A percentile compares a stretch with the other conserved stretches of the same genome.
phyloP scores from a whole-genome alignment of 164 flowering plant species.

The Annona squamosa region DNA sequence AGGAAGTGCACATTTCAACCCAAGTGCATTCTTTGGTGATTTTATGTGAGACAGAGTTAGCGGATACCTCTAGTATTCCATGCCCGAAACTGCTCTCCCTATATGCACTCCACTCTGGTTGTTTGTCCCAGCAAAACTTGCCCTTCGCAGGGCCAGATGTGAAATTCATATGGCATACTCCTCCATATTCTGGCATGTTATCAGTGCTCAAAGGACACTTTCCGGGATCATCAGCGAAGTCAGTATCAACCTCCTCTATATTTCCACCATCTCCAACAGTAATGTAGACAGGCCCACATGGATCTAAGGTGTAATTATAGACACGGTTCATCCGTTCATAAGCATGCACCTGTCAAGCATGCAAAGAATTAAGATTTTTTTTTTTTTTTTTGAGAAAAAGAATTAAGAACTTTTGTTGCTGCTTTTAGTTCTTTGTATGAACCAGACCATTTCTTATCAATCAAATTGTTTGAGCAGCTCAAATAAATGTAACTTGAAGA shows the following conservation, averaged over 20 bases:
- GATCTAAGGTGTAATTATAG: constrained; percentile 66
- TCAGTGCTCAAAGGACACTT: constrained; percentile 70
- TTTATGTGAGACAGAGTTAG: too few species aligned
- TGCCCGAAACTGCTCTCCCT: constrained; percentile 98
- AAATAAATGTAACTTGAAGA: neutral
- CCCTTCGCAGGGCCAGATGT: constrained; percentile 74
- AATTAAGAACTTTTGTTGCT: too few species aligned
- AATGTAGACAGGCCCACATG: constrained; percentile 79
- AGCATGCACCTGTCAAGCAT: constrained; percentile 68
- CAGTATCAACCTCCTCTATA: constrained; percentile 67
- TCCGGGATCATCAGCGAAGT: constrained; percentile 86
- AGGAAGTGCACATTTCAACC: neutral
- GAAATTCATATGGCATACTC: constrained; percentile 69
- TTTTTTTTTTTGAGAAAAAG: too few species aligned
- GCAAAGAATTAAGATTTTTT: neutral
- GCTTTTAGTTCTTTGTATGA: too few species aligned
- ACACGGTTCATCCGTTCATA: constrained; percentile 88
- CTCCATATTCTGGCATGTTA: constrained; percentile 71
- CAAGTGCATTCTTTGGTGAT: neutral
- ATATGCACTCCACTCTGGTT: constrained; percentile 94
- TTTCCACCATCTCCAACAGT: constrained; percentile 94
- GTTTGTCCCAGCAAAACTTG: constrained; percentile 80
- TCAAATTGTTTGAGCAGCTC: neutral
- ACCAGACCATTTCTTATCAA: neutral
- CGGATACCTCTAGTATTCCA: constrained; percentile 82